Base-by-base conservation (phyloP, 2,329 filamentous ascomycete genomes). In the Camptophora hylomeconis region DNA sequence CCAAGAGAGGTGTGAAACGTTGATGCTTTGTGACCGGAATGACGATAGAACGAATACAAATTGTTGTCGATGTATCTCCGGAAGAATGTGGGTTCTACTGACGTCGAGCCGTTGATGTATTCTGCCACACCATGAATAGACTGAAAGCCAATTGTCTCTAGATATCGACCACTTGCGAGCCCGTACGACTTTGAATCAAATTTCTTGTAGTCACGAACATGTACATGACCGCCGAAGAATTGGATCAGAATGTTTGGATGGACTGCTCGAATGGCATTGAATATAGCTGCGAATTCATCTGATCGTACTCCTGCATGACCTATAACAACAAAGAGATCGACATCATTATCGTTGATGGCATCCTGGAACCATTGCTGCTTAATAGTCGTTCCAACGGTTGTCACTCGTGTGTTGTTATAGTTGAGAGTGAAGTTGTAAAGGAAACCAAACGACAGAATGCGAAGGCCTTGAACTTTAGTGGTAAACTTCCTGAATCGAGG, bases 11-110 rank as follows among this genome's bases (percentile, higher is more conserved):
- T 94, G 2, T 72, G 66, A 48, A 95, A 95, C 0, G 72, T 78
- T 0, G 69, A 63, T 10, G 67, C 62, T 42, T 87, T 75, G 17
- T 79, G 69, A 0, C 71, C 71, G 2, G 79, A 81, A 51, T 95
- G 87, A 45, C 89, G 69, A 45, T 86, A 69, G 35, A 92, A 67
- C 1, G 84, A 89, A 37, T 73, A 80, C 0, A 94, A 63, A 44
- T 95, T 95, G 57, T 86, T 94, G 56, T 95, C 87, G 36, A 95
- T 87, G 54, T 94, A 95, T 35, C 77, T 70, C 24, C 87, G 71
- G 30, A 68, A 66, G 49, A 92, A 94, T 2, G 61, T 66, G 23
- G 73, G 57, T 4, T 47, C 48, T 0, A 54, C 51, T 5, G 54
- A 46, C 3, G 51, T 40, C 0, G 56, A 33, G 14, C 35, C 32